Evolutionary conservation across 164 flowering plant genomes (phyloP), one percentile per base, ranked within the genome.

Genomic region (Santalum album): DNA sequence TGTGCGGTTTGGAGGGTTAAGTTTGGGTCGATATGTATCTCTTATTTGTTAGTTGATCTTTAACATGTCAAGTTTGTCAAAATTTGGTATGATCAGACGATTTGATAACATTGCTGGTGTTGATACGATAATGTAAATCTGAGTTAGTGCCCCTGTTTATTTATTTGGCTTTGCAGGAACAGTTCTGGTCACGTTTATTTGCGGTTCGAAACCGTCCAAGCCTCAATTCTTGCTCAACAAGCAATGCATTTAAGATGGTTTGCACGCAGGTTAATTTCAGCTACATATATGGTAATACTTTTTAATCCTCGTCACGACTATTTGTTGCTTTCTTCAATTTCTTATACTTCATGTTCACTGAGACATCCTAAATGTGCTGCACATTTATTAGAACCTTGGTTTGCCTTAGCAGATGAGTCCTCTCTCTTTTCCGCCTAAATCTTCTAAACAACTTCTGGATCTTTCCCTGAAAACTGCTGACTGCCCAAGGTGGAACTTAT

Each of bases 201-300:
- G 65, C 69, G 76, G 67, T 90, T 87, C 67, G 94, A 87, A 25
- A 68, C 68, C n/a, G 77, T 78, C 46, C 80, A 82, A 54, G 90
- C 78, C 49, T 81, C 95, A 45, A 49, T 63, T 17, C 63, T 66
- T 46, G 86, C 84, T 61, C 96, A 90, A 56, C 81, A 74, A 27
- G 83, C 87, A 49, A 83, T 87, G 87, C 89, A 90, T 60, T 59
- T 69, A 71, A 75, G 97, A 69, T 90, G 95, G 95, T 90, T 81
- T 78, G 96, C 96, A 22, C 75, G 84, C 16, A 80, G 80, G 65
- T 53, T 65, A 69, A 85, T 90, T 54, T 77, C 89, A 15, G 97
- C 96, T 17, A 38, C 77, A n/a, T 90, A 76, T 60, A 74, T 90
- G 96, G 97, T 90, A 83, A 62, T 53, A 6, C 25, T 14, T 59